phyloP scores from a whole-genome alignment of 2,329 filamentous ascomycete genomes.

The Pseudogymnoascus sp. region DNA sequence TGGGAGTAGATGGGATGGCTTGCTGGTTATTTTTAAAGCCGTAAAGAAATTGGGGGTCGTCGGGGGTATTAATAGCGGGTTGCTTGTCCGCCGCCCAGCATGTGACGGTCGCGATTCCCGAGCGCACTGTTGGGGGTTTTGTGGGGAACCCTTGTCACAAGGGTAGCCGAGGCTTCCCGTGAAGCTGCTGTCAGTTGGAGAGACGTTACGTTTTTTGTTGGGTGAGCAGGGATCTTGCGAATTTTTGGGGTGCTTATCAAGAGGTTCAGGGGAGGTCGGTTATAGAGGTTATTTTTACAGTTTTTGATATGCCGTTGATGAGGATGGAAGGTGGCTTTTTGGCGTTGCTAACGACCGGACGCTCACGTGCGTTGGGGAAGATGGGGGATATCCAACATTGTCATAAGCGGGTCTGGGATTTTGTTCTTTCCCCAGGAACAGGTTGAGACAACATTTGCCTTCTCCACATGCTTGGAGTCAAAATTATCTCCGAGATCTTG shows the following conservation, averaged over 20 bases:
- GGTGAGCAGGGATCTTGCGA: neutral
- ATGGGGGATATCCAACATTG: neutral
- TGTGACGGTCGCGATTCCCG: neutral
- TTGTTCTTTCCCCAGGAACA: neutral
- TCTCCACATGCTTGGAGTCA: neutral
- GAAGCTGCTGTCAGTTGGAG: neutral
- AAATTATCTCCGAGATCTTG: neutral
- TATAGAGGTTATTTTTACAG: neutral
- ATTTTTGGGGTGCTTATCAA: neutral
- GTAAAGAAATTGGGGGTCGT: neutral
- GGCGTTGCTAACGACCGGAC: neutral
- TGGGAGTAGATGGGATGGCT: neutral
- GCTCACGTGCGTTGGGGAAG: neutral
- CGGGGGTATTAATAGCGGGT: neutral
- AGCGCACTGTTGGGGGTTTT: neutral
- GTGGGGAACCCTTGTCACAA: slow-evolving; percentile 1
- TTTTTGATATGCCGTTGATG: neutral
- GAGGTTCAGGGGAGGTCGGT: neutral
- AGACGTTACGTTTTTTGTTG: neutral
- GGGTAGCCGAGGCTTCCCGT: neutral
- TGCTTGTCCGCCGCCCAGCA: neutral
- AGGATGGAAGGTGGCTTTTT: neutral
- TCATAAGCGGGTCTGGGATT: neutral
- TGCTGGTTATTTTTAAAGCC: neutral
- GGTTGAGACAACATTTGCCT: neutral